Evolutionary conservation across 768 basidiomycete species (phyloP), one percentile per base, ranked within the genome.

Genomic region (Fistulinella prunicolor): DNA sequence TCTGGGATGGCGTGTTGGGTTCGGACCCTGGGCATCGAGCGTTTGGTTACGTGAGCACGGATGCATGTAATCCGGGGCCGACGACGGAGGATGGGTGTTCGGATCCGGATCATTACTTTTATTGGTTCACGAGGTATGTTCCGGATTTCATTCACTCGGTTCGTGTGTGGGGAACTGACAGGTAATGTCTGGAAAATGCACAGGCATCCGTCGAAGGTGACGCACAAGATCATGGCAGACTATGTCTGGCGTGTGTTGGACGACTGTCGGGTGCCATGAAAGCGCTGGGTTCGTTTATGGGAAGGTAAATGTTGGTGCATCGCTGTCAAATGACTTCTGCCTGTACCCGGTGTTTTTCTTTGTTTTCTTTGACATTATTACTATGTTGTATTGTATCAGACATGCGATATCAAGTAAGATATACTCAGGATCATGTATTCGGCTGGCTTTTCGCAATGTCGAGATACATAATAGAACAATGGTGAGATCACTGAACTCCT

Each of bases 151-250:
- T n/a, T 26, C 19, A 1, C 9, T 28, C 7, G n/a, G 2, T 23
- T 29, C 23, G 19, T 38, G 41, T 1, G 9, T 24, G 19, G n/a
- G 1, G 37, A 16, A 9, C 44, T 56, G 21, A 44, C 42, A 9
- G 2, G 12, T 45, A 14, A 19, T 6, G 3, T 24, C 14, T 34
- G 32, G 6, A 38, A 32, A 20, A 38, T 7, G n/a, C 21, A 38
- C 48, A 78, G 78, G 6, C 77, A 80, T 50, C 80, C 78, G 3
- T 76, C 76, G 16, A 74, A 70, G 38, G 72, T 72, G 56, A 78
- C 74, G 0, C 65, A 73, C 54, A 67, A 72, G 36, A 75, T 80
- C 43, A 79, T 80, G 78, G 78, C 76, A 6, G 77, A 78, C 49
- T 79, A 71, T 30, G 77, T 77, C 0, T 56, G 59, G 21, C 68